Conservation (phyloP, 768 basidiomycete species). For the Podaxis carcinomalis region DNA sequence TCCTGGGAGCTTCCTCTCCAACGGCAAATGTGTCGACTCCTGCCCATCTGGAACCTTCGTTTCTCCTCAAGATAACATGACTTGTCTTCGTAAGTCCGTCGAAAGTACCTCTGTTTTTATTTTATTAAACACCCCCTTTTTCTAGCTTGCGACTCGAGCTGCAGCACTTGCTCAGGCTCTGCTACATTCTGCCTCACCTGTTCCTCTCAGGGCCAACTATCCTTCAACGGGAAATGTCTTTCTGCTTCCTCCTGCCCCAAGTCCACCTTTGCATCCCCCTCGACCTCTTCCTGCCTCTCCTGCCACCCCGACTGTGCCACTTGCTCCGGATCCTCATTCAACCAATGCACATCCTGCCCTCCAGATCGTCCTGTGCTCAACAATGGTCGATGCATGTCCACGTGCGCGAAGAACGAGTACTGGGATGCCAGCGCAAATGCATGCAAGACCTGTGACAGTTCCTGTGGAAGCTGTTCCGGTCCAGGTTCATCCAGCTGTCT, state of each 20-base stretch:
- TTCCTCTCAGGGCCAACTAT: constrained; percentile 51
- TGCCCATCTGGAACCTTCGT: constrained; percentile 76
- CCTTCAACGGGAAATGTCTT: constrained; percentile 69
- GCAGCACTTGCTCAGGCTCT: constrained; percentile 63
- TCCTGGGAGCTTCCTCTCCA: constrained; percentile 69
- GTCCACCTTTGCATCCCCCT: constrained; percentile 60
- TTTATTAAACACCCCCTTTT: background rate
- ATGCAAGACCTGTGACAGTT: constrained; percentile 66
- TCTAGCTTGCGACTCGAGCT: constrained; percentile 67
- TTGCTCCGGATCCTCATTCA: constrained; percentile 69
- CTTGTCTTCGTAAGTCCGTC: constrained; percentile 51
- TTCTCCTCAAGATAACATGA: constrained; percentile 66
- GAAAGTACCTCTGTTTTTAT: background rate
- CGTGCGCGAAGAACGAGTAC: constrained; percentile 65
- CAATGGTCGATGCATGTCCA: constrained; percentile 72
- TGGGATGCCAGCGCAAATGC: constrained; percentile 59
- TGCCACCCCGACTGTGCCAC: constrained; percentile 84
- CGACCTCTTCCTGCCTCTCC: constrained; percentile 58
- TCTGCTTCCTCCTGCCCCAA: constrained; percentile 56
- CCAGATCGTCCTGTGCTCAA: constrained; percentile 64
- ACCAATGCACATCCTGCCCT: constrained; percentile 72
- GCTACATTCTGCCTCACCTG: constrained; percentile 75
- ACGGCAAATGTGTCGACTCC: constrained; percentile 61
- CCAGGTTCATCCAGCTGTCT: constrained; percentile 67
- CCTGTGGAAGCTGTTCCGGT: constrained; percentile 76